Base-by-base conservation (phyloP, 2,329 filamentous ascomycete genomes). In the Apiospora koreana region DNA sequence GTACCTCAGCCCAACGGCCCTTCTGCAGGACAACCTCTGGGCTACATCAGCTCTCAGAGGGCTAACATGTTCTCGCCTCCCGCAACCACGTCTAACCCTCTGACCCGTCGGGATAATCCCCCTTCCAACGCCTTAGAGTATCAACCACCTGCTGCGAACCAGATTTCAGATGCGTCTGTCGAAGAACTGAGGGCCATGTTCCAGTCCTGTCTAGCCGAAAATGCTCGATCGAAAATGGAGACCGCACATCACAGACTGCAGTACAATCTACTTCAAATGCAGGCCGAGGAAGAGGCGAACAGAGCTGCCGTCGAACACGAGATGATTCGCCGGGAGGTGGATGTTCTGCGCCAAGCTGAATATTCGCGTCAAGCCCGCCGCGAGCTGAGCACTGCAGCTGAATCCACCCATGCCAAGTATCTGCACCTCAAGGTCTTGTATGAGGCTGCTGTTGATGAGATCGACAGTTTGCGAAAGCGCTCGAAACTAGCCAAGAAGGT, bases 211-310 rank as follows among this genome's bases (percentile, higher is more conserved):
- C 80, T 91, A 54, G 84, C 84, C 28, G 87, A 91, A 74, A 86
- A 90, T 71, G 84, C 86, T 64, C 86, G 85, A 75, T 81, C 91
- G 66, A 93, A 96, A 77, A 95, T 94, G 84, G 93, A 95, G 71
- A 91, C 93, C 21, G 93, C 95, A 42, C 95, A 98, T 79, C 92
- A 96, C 83, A 97, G 96, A 82, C 85, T 98, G 69, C 95, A 98
- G 80, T 93, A 95, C 78, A 94, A 92, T 75, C 88, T 98, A 77
- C 87, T 97, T 38, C 91, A 89, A 68, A 91, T 98, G 74, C 94
- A 97, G 77, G 94, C 93, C 69, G 91, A 92, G 66, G 94, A 97
- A 75, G 92, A 94, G 41, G 89, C 94, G 12, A 95, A 97, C 81
- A 91, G 94, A 35, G 94, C 95, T 74, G 92, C 91, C 45, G 95